phyloP scores from a whole-genome alignment of 2,329 filamentous ascomycete genomes.

The Monilinia fructicola region DNA sequence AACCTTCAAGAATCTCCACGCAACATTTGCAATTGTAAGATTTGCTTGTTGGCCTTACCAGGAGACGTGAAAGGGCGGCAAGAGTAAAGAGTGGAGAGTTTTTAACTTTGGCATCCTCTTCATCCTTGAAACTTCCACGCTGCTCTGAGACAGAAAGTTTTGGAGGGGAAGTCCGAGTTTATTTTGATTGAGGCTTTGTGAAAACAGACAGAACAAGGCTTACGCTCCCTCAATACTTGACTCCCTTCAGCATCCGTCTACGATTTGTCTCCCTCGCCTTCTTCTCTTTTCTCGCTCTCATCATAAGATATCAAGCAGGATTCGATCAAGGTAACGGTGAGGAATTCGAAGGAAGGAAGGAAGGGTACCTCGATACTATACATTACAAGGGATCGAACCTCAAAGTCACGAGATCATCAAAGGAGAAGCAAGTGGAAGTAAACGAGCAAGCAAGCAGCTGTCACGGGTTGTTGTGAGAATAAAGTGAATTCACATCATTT shows the following conservation, averaged over 20 bases:
- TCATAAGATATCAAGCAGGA: too few relatives aligned
- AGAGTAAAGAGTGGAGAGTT: neutral
- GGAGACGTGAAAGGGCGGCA: neutral
- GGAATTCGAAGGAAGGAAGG: too few relatives aligned
- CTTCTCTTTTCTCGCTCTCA: neutral
- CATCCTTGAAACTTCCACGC: constrained; percentile 2
- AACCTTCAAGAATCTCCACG: neutral
- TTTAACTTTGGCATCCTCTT: neutral
- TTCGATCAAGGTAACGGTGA: neutral
- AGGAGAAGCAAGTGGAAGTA: neutral
- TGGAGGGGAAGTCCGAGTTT: constrained; percentile 1
- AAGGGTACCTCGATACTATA: neutral
- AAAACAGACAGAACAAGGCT: neutral
- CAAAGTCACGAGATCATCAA: neutral
- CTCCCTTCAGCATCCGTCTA: neutral
- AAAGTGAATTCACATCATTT: neutral
- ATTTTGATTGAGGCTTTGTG: neutral
- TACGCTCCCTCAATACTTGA: neutral
- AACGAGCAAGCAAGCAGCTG: neutral
- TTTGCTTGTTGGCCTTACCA: neutral
- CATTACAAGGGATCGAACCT: neutral
- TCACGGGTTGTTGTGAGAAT: neutral
- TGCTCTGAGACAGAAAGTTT: neutral
- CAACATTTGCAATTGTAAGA: neutral
- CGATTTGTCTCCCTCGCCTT: neutral